A percentile compares a stretch with the other conserved stretches of the same genome.
These are phyloP conservation scores for Solanum ossicruentum DNA, from an alignment of 257 asterid species.

Conservation along the genomic window DNA sequence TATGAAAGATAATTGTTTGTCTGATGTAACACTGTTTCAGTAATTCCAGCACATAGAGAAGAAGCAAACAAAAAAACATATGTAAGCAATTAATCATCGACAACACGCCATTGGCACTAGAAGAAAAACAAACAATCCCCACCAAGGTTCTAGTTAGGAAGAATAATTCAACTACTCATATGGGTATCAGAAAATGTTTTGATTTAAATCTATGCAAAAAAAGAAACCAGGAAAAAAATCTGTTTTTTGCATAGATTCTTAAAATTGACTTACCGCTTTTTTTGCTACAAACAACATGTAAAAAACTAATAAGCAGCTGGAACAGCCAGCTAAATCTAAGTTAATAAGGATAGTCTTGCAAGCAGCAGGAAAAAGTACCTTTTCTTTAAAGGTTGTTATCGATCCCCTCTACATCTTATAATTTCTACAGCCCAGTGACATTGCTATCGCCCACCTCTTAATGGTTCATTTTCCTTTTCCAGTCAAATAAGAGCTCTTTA, in stretches of 20 bases:
- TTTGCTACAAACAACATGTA: neutral
- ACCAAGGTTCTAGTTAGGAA: neutral
- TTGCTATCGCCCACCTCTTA: neutral
- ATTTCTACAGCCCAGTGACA: neutral
- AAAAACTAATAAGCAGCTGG: neutral
- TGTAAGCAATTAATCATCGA: neutral
- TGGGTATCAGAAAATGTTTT: neutral
- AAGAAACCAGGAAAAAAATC: neutral
- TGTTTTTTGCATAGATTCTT: neutral
- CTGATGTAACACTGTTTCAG: neutral
- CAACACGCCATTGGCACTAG: neutral
- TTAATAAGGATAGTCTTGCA: neutral
- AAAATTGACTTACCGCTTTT: neutral
- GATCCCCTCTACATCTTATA: neutral
- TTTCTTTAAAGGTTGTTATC: neutral
- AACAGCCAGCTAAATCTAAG: neutral
- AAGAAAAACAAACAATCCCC: neutral
- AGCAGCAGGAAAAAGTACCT: neutral
- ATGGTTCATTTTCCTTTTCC: neutral
- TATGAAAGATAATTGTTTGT: neutral
- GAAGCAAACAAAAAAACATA: neutral
- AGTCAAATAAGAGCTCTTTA: neutral
- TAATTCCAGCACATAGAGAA: neutral
- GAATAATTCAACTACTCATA: neutral
- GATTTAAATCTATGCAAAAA: neutral